phyloP scores from a whole-genome alignment of 805 yeast genomes.

The Zygosaccharomyces bailii region DNA sequence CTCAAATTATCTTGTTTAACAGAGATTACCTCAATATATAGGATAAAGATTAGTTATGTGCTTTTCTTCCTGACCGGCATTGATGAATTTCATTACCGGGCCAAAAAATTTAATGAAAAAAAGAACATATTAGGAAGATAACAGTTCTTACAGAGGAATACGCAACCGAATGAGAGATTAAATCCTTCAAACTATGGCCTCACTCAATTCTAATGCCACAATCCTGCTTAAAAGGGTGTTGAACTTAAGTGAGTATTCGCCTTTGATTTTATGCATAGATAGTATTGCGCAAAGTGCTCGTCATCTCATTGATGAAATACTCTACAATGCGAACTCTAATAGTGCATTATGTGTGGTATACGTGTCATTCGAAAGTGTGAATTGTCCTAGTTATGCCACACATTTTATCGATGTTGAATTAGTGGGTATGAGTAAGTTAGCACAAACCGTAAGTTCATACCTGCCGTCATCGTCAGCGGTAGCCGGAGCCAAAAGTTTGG shows the following conservation, averaged over 20 bases:
- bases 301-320: constrained; percentile 55
- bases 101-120: constrained; percentile 1
- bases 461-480: constrained; percentile 21
- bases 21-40: neutral
- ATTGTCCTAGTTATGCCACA: constrained; percentile 48
- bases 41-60: neutral
- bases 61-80: neutral
- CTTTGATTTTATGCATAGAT: constrained; percentile 68
- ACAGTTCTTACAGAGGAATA: too few species aligned
- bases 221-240: constrained; percentile 66
- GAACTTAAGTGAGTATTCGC: constrained; percentile 66
- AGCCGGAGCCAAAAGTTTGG: constrained; percentile 34
- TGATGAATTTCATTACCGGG: neutral
- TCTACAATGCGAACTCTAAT: constrained; percentile 36
- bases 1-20: neutral
- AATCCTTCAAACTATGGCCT: too few species aligned
- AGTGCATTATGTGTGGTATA: constrained; percentile 42
- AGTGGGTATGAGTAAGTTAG: constrained; percentile 18
- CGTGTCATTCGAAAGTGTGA: constrained; percentile 66
- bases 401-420: constrained; percentile 46
- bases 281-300: constrained; percentile 65
- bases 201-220: constrained; percentile 40
- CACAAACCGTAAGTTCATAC: constrained; percentile 21
- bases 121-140: neutral
- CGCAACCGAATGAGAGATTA: too few species aligned